Evolutionary conservation across 192 early-diverging fungal species (phyloP).

Genomic region (Backusella macrospora): DNA sequence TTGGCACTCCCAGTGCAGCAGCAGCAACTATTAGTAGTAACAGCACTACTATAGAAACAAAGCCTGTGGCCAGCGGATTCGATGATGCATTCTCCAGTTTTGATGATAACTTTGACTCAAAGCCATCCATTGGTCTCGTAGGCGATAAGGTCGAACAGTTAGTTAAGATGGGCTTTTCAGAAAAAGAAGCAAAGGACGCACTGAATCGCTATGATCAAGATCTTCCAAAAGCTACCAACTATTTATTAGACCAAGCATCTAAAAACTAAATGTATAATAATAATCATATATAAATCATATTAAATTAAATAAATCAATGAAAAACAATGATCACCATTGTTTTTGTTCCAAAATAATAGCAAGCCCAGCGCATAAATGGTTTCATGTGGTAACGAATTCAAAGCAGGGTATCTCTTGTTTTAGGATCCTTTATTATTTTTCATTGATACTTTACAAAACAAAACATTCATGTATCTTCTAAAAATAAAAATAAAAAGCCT

Average conservation of each 20-base stretch:
- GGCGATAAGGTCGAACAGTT: conserved; percentile 48
- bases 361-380: background rate
- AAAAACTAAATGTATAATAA: conserved; percentile 10
- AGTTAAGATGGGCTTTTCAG: conserved; percentile 69
- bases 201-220: conserved; percentile 73
- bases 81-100: conserved; percentile 38
- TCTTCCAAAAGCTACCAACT: conserved; percentile 70
- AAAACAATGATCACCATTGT: background rate
- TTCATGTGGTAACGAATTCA: background rate
- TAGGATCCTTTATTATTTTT: background rate
- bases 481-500: background rate
- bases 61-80: conserved; percentile 16
- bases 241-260: conserved; percentile 61
- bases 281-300: background rate
- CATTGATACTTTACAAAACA: background rate
- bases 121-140: conserved; percentile 13
- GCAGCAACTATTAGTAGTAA: background rate
- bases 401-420: background rate
- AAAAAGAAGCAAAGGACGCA: conserved; percentile 67
- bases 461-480: no score
- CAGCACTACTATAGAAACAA: background rate
- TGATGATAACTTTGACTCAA: conserved; percentile 7
- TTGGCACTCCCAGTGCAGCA: background rate
- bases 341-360: background rate
- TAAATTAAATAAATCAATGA: background rate